Percentiles rank a stretch among this genome's conserved stretches.
These are phyloP conservation scores for Cercis canadensis DNA, from an alignment of 306 rosid genomes.

Conservation along the genomic window DNA sequence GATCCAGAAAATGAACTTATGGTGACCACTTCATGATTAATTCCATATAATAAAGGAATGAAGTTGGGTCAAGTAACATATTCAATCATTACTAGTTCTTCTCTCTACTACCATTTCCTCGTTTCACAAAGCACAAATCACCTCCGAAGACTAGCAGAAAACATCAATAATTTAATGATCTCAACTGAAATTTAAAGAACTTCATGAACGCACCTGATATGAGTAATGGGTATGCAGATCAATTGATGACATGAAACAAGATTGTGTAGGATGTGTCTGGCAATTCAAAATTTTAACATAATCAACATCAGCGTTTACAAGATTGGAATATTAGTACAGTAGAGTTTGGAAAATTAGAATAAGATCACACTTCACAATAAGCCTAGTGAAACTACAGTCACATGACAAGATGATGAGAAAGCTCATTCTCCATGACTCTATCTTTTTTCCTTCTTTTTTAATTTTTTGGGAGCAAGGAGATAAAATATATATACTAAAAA, in stretches of 20 bases:
- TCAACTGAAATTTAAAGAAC: not conserved
- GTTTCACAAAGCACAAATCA: slow-evolving; percentile 23
- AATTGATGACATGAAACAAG: slow-evolving; percentile 98
- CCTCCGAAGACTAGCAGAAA: slow-evolving; percentile 25
- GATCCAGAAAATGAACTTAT: not conserved
- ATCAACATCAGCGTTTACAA: slow-evolving; percentile 22
- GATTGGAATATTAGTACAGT: slow-evolving; percentile 5
- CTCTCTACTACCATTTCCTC: slow-evolving; percentile 28
- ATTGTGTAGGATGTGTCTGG: slow-evolving; percentile 99
- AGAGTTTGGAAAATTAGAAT: slow-evolving; percentile 23
- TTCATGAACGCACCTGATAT: slow-evolving; percentile 74
- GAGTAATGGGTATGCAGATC: slow-evolving; percentile 99
- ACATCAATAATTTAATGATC: not conserved
- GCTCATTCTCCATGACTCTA: slow-evolving; percentile 10
- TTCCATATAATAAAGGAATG: not conserved
- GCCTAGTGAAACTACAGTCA: slow-evolving; percentile 1
- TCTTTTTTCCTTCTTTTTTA: not conserved
- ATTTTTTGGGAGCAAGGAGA: slow-evolving; percentile 5
- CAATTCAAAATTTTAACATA: slow-evolving; percentile 37
- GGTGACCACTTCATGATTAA: not conserved
- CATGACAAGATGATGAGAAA: slow-evolving; percentile 13
- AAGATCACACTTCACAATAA: not conserved
- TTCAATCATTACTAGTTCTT: slow-evolving; percentile 17
- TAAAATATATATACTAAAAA: slow-evolving; percentile 15
- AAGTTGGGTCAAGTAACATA: not conserved